Conservation (phyloP, 1,284 basidiomycete genomes). For the Apiotrichum montevideense region DNA sequence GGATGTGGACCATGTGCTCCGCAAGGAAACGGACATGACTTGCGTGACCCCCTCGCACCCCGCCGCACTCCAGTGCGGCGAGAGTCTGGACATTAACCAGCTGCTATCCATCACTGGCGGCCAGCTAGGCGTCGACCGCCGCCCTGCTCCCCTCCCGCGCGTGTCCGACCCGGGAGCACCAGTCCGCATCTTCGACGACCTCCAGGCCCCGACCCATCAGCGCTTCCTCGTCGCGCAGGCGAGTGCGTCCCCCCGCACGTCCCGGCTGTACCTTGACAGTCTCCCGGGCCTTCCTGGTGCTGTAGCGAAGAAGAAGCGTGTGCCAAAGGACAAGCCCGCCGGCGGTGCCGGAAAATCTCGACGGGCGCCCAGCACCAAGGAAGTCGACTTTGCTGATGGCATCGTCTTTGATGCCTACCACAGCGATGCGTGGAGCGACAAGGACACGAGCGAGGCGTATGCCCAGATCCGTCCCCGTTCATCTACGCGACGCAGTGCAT, state of each 20-base stretch:
- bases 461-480: too few species aligned
- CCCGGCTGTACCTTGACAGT: slow-evolving; percentile 26
- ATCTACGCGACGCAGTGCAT: too few species aligned
- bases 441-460: background rate
- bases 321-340: background rate
- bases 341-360: background rate
- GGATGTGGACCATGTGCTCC: slow-evolving; percentile 82
- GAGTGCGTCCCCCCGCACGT: slow-evolving; percentile 2
- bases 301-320: background rate
- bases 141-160: background rate
- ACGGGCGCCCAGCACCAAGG: background rate
- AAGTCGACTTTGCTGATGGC: too few species aligned
- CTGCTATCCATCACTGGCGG: slow-evolving; percentile 58
- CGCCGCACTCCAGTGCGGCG: slow-evolving; percentile 70
- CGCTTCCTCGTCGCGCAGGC: slow-evolving; percentile 35
- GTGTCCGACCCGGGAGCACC: slow-evolving; percentile 18
- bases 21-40: slow-evolving; percentile 94
- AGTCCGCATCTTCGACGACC: slow-evolving; percentile 28
- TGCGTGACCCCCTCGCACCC: slow-evolving; percentile 94
- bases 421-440: background rate
- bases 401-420: background rate
- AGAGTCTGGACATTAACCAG: slow-evolving; percentile 69
- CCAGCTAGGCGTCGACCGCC: background rate
- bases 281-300: slow-evolving; percentile 5
- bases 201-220: slow-evolving; percentile 21